Evolutionary conservation across 805 yeast species (phyloP).

Genomic region (Saccharomycopsis fermentans): DNA sequence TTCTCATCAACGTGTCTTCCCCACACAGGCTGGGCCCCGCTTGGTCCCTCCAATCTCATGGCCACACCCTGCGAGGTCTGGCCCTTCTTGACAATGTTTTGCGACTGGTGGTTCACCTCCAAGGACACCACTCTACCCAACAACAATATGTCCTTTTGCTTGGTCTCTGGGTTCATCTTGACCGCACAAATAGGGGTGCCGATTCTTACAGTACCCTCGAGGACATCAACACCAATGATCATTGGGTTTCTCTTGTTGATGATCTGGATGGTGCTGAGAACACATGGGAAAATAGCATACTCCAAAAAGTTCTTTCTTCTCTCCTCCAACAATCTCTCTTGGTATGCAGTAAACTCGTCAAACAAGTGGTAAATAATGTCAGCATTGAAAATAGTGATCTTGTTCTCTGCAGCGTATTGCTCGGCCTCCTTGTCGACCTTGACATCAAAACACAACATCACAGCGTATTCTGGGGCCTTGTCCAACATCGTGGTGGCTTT

Average conservation of each 20-base stretch:
- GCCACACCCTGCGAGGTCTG: constrained; percentile 98
- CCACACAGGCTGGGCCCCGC: constrained; percentile 93
- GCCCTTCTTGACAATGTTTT: constrained; percentile 76
- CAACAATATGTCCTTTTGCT: constrained; percentile 52
- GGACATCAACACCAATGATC: constrained; percentile 97
- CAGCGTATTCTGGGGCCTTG: constrained; percentile 88
- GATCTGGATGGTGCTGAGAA: constrained; percentile 85
- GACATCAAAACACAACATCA: constrained; percentile 98
- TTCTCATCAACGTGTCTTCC: constrained; percentile 97
- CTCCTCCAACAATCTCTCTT: constrained; percentile 74
- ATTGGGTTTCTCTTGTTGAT: constrained; percentile 98
- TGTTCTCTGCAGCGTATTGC: constrained; percentile 91
- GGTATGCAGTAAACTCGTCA: constrained; percentile 90
- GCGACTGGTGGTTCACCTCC: constrained; percentile 90
- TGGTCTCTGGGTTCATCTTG: constrained; percentile 76
- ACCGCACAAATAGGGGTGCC: constrained; percentile 97
- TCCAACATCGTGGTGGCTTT: constrained; percentile 95
- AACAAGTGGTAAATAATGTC: constrained; percentile 94
- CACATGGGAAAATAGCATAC: constrained; percentile 92
- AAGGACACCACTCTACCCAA: constrained; percentile 87
- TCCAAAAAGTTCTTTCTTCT: constrained; percentile 83
- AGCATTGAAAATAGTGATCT: constrained; percentile 86
- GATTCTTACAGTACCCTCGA: constrained; percentile 77
- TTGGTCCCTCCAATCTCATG: constrained; percentile 89
- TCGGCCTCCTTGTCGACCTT: constrained; percentile 96